These are phyloP conservation scores for Trichaptum fuscoviolaceum DNA, from an alignment of 768 basidiomycete species.

Conservation along the genomic window DNA sequence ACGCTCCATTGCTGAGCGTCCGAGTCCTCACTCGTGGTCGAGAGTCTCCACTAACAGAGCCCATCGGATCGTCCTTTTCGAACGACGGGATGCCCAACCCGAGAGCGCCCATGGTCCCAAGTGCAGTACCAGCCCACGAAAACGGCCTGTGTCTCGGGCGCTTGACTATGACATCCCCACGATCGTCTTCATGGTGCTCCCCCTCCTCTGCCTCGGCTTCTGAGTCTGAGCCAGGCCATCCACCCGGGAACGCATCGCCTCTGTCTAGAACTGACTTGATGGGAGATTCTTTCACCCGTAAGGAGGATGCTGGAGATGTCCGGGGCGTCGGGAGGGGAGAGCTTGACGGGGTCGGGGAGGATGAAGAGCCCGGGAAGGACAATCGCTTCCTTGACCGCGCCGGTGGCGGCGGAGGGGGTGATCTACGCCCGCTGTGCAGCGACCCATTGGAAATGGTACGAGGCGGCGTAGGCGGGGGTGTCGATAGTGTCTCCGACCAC, in stretches of 20 bases:
- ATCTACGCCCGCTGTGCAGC: neutral
- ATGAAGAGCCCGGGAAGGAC: neutral
- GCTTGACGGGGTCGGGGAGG: neutral
- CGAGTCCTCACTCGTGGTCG: neutral
- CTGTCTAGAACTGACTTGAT: neutral
- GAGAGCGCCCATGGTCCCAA: neutral
- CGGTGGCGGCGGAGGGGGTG: neutral
- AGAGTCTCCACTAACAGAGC: neutral
- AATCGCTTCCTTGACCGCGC: neutral
- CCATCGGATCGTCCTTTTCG: neutral
- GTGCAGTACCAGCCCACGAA: neutral
- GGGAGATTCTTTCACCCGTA: neutral
- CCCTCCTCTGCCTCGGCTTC: neutral
- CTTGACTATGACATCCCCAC: neutral
- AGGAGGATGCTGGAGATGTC: neutral
- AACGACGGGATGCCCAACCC: neutral
- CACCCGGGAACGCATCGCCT: neutral
- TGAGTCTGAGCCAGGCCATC: neutral
- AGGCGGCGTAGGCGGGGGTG: neutral
- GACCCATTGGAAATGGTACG: neutral
- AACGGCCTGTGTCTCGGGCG: neutral
- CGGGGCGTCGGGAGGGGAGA: neutral
- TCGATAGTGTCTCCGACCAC: neutral
- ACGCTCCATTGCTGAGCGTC: neutral
- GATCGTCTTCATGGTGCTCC: neutral